Evolutionary conservation across 495 filamentous ascomycete genomes (phyloP), one percentile per base, ranked within the genome.

Genomic region (Neurospora sp.): DNA sequence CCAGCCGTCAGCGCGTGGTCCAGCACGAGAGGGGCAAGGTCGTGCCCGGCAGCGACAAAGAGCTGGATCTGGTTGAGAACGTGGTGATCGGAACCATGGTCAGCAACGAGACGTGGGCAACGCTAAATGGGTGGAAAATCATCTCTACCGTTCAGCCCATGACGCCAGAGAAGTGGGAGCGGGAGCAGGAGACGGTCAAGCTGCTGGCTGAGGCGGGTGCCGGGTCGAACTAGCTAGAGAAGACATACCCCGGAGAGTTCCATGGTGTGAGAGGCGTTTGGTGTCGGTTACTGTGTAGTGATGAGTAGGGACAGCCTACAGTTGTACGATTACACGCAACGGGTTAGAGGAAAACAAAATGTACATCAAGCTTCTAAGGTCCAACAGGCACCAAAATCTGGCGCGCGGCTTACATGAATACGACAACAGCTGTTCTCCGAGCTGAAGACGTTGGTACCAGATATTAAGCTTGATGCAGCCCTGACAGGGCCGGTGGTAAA

Each of bases 11-110:
- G 84, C 86, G 83, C 62, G 77, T 90, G 71, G 78, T 83, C 28
- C 82, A 83, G 73, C 84, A 82, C 70, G 79, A 82, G 39, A 76
- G 77, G 34, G 75, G 81, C 54, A 34, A 76, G 69, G 75, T 83
- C 24, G 78, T 86, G 24, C 73, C 80, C 15, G 85, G 85, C 5
- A 87, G 86, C 48, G 85, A 84, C 48, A 86, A 88, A 79, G 83
- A 88, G 79, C 89, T 89, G 76, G 89, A 91, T 73, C 84, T 91
- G 72, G 81, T 83, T 2, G 94, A 98, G 84, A 91, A 96, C 77
- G 31, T 98, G n/a, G 91, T 95, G 6, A 77, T 97, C 28, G 92
- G 93, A 83, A 85, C 86, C 77, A 75, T 81, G 34, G 79, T 90
- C 69, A 81, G 87, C 82, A 72, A 70, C 11, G 38, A 70, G 6